Conservation (phyloP, 31 red algal species). For the Bonnemaisonia californica region DNA sequence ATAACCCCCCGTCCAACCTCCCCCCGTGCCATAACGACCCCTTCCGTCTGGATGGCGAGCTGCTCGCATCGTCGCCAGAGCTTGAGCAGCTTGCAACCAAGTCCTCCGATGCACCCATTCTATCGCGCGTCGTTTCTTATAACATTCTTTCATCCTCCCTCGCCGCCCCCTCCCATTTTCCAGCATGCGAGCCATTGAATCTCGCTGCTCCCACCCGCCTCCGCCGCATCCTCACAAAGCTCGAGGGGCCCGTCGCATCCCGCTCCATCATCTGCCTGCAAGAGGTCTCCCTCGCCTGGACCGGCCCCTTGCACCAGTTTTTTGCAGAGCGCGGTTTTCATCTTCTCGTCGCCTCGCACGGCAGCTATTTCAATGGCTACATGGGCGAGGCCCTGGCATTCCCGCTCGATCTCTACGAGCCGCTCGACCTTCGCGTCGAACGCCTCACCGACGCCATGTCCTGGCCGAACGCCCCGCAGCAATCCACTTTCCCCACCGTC, state of each 20-base stretch:
- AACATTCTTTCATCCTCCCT: constrained; percentile 87
- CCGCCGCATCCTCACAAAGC: constrained; percentile 66
- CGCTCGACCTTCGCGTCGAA: constrained; percentile 70
- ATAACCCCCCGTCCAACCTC: no score
- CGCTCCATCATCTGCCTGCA: constrained; percentile 84
- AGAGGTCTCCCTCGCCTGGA: constrained; percentile 84
- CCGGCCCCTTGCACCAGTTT: constrained; percentile 67
- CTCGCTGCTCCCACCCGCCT: constrained; percentile 43
- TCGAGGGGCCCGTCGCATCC: constrained; percentile 67
- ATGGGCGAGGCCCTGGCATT: constrained; percentile 84
- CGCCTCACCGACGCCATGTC: constrained; percentile 62
- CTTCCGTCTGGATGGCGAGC: constrained; percentile 25
- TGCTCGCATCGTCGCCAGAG: constrained; percentile 65
- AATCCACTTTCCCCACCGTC: not conserved
- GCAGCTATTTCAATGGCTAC: constrained; percentile 76
- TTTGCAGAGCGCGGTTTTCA: constrained; percentile 85
- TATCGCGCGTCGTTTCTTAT: constrained; percentile 77
- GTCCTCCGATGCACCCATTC: constrained; percentile 67
- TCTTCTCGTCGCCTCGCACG: constrained; percentile 66
- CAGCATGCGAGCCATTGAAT: constrained; percentile 59
- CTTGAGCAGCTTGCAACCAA: constrained; percentile 67
- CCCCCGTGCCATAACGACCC: constrained; percentile 3
- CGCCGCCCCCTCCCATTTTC: constrained; percentile 53
- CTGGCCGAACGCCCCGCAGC: constrained; percentile 56
- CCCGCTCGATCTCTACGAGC: constrained; percentile 74